Base-by-base conservation (phyloP, 306 rosid genomes). In the Corylus avellana region DNA sequence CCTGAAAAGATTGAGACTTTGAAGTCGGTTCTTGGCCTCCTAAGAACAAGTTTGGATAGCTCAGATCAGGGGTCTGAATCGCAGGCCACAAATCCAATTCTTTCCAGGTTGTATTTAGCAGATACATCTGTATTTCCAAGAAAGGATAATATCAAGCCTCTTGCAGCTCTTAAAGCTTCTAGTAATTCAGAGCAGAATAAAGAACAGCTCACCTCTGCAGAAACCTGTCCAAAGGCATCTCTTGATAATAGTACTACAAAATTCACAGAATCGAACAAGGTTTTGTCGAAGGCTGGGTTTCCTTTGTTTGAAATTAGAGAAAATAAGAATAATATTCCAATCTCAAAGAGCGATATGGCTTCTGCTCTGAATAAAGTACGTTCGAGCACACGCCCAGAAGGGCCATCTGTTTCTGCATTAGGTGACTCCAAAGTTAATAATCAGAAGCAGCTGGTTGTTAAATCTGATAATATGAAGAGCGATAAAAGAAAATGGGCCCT, bases 401-500 rank as follows among this genome's bases (percentile, higher is more conserved):
- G 82, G 76, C 59, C 86, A 72, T 53, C 81, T 53, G 59, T 77
- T 83, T 83, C 91, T 78, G 72, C 78, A 47, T 77, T 85, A 53
- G 85, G 83, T 84, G 84, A 82, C 82, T 74, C 89, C 61, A 92
- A 89, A 81, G 79, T 73, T 64, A 81, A 75, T 67, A 32, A 84
- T 77, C 67, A 56, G 71, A 88, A 84, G 75, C 89, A 89, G 67
- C 66, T 48, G 13, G 76, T 84, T 39, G 86, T 53, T 66, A 89
- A 89, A 80, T 85, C 93, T 57, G 85, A 80, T 35, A 85, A 85
- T 78, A 32, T 77, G 54, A 89, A 86, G 85, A 75, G 18, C 84
- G 99, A 95, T 77, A 93, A 95, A 88, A 88, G 92, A 81, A 95
- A 93, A 87, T 95, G 99, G 99, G 98, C 99, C 27, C 39, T 93